These are phyloP conservation scores for Cystobasidiaceae sp. DNA, from an alignment of 1,284 basidiomycete genomes.

Conservation along the genomic window DNA sequence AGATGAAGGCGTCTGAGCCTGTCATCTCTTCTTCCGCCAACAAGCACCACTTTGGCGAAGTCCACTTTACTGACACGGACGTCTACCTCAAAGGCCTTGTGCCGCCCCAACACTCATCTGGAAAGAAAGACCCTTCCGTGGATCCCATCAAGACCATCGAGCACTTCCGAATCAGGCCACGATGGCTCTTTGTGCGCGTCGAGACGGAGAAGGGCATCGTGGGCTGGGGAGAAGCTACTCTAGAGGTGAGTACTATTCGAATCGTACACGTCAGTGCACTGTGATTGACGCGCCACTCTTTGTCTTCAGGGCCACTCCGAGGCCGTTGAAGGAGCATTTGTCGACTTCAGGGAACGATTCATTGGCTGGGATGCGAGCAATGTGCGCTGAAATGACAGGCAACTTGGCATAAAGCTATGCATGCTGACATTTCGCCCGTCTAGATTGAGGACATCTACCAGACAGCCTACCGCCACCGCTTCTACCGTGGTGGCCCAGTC, in stretches of 20 bases:
- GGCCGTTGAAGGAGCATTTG: constrained; percentile 65
- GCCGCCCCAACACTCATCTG: constrained; percentile 13
- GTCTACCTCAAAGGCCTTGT: constrained; percentile 29
- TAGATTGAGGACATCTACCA: constrained; percentile 45
- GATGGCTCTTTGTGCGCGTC: constrained; percentile 71
- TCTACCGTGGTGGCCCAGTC: constrained; percentile 68
- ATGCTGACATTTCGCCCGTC: neutral
- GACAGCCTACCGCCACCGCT: constrained; percentile 60
- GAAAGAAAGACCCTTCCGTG: constrained; percentile 18
- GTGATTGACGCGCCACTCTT: constrained; percentile 46
- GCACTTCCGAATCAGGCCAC: constrained; percentile 62
- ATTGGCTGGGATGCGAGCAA: constrained; percentile 62
- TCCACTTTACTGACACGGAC: constrained; percentile 27
- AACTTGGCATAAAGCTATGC: neutral
- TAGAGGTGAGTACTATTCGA: constrained; percentile 45
- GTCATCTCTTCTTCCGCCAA: constrained; percentile 16
- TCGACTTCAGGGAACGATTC: constrained; percentile 60
- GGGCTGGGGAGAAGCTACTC: constrained; percentile 56
- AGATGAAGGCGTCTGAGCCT: constrained; percentile 15
- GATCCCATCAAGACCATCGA: constrained; percentile 47
- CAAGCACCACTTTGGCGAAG: constrained; percentile 23
- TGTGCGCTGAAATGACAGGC: constrained; percentile 56
- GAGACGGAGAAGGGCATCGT: constrained; percentile 63
- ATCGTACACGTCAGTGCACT: constrained; percentile 26
- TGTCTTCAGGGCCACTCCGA: constrained; percentile 60